Evolutionary conservation across 768 basidiomycete genomes (phyloP).

Genomic region (Kwoniella europaea): DNA sequence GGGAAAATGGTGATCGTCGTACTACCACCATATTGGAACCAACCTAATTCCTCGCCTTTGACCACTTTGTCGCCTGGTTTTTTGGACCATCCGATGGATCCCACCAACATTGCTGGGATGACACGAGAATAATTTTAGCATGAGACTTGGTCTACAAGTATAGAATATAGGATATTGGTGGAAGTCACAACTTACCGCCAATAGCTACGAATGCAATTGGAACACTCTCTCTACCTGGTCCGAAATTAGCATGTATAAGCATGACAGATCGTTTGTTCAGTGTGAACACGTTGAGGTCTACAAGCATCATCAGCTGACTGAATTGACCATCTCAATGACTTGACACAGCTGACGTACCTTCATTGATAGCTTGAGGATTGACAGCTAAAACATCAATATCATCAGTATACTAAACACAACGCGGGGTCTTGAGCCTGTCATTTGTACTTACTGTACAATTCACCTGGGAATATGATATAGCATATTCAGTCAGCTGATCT

Average conservation of each 20-base stretch:
- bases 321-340: too few species aligned
- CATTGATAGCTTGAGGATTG: slow-evolving; percentile 78
- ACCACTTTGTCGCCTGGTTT: slow-evolving; percentile 57
- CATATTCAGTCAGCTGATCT: background rate
- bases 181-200: slow-evolving; percentile 61
- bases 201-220: slow-evolving; percentile 74
- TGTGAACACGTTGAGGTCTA: slow-evolving; percentile 57
- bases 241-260: slow-evolving; percentile 47
- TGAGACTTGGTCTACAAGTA: background rate
- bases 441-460: slow-evolving; percentile 51
- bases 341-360: slow-evolving; percentile 59
- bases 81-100: slow-evolving; percentile 71
- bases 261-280: slow-evolving; percentile 56
- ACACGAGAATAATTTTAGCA: too few species aligned
- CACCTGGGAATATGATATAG: slow-evolving; percentile 27
- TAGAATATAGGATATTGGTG: background rate
- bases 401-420: background rate
- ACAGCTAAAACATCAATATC: slow-evolving; percentile 59
- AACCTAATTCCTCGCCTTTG: slow-evolving; percentile 64
- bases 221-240: slow-evolving; percentile 43
- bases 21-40: slow-evolving; percentile 76
- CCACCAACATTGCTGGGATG: slow-evolving; percentile 69
- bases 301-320: slow-evolving; percentile 53
- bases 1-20: slow-evolving; percentile 71
- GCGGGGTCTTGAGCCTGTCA: slow-evolving; percentile 36